phyloP scores from a whole-genome alignment of 2,329 filamentous ascomycete genomes.

The Penicillium oxalicum region DNA sequence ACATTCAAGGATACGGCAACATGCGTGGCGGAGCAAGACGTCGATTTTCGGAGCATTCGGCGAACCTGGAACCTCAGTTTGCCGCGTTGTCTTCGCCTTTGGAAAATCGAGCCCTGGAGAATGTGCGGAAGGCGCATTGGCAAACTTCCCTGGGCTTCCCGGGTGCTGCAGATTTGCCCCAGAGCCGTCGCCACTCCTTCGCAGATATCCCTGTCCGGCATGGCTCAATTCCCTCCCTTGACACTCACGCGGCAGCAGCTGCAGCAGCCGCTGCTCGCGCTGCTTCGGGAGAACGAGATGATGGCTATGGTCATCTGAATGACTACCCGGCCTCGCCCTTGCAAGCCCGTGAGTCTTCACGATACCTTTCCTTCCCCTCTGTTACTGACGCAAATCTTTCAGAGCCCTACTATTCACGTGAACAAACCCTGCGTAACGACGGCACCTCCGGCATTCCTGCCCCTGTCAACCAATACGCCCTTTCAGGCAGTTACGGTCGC shows the following conservation, averaged over 20 bases:
- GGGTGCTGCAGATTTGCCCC: constrained; percentile 40
- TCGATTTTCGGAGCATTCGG: constrained; percentile 42
- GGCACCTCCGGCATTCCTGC: constrained; percentile 30
- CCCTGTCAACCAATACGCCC: constrained; percentile 37
- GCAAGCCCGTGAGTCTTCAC: constrained; percentile 37
- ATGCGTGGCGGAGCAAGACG: constrained; percentile 34
- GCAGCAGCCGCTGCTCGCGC: constrained; percentile 28
- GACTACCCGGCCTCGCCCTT: constrained; percentile 35
- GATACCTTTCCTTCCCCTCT: background rate
- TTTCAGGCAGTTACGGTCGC: constrained; percentile 35
- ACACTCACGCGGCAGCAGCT: constrained; percentile 16
- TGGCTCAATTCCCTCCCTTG: constrained; percentile 33
- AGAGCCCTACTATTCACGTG: constrained; percentile 42
- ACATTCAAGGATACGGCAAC: constrained; percentile 36
- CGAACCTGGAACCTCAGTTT: constrained; percentile 38
- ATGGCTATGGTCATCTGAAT: constrained; percentile 31
- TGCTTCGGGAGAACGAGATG: constrained; percentile 34
- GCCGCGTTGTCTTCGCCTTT: constrained; percentile 29
- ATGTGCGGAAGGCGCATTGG: constrained; percentile 45
- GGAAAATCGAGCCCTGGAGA: constrained; percentile 43
- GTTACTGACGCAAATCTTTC: constrained; percentile 2
- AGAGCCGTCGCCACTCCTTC: constrained; percentile 48
- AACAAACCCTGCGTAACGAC: constrained; percentile 33
- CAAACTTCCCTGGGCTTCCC: constrained; percentile 47
- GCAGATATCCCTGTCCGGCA: constrained; percentile 47